These are phyloP conservation scores for Xylaria sp. DNA, from an alignment of 2,329 filamentous ascomycete species.

Conservation along the genomic window DNA sequence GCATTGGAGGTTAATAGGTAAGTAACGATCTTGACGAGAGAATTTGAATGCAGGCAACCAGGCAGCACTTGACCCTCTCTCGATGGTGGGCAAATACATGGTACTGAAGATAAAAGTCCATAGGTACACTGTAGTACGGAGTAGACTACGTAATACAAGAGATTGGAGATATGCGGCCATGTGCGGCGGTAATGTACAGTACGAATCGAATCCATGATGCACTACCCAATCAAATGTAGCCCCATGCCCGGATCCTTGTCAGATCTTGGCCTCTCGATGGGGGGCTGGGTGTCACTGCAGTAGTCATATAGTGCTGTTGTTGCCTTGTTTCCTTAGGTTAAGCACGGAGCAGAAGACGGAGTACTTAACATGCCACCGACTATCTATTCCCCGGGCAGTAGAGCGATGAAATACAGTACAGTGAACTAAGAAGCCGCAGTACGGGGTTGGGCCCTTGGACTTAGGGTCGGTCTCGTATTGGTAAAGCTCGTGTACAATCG, in stretches of 20 bases:
- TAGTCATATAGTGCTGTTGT: constrained; percentile 3
- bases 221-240: background rate
- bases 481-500: background rate
- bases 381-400: background rate
- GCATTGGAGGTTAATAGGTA: background rate
- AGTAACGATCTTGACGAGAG: background rate
- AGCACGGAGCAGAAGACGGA: too few relatives aligned
- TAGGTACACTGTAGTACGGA: background rate
- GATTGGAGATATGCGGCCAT: background rate
- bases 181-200: background rate
- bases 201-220: background rate
- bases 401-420: background rate
- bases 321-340: background rate
- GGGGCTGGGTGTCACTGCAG: background rate
- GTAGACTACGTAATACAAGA: background rate
- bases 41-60: background rate
- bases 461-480: constrained; percentile 20
- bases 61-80: constrained; percentile 4
- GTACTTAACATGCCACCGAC: background rate
- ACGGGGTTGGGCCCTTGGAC: constrained; percentile 14
- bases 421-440: background rate
- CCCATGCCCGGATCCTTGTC: constrained; percentile 4
- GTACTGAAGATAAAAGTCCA: background rate
- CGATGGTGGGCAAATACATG: background rate
- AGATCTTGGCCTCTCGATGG: constrained; percentile 18